A percentile compares a stretch with the other conserved stretches of the same genome.
Conservation (phyloP, 352 stramenopile species). For the Phytophthora hibernalis region DNA sequence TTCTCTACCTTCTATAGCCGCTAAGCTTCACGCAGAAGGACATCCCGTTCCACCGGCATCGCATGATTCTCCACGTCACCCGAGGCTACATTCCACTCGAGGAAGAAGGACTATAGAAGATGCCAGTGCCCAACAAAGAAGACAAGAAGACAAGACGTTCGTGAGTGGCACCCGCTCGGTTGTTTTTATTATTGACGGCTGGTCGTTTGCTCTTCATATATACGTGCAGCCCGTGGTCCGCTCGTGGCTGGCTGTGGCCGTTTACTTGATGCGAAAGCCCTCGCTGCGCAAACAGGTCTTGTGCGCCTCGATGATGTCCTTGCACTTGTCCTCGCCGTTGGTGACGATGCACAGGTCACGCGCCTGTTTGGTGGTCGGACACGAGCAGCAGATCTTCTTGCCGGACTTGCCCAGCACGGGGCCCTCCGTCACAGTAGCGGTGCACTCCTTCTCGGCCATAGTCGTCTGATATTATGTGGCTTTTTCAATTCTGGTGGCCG, state of each 20-base stretch:
- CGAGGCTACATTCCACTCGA: slow-evolving; percentile 68
- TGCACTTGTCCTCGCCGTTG: slow-evolving; percentile 93
- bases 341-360: slow-evolving; percentile 93
- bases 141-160: slow-evolving; percentile 15
- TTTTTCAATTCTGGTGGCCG: slow-evolving; percentile 30
- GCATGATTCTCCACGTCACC: slow-evolving; percentile 81
- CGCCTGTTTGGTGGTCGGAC: slow-evolving; percentile 96
- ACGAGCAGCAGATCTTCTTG: slow-evolving; percentile 99
- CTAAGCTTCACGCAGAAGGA: slow-evolving; percentile 81
- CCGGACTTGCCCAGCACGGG: slow-evolving; percentile 93
- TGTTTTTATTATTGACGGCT: slow-evolving; percentile 31
- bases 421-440: slow-evolving; percentile 26
- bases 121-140: not conserved
- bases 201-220: slow-evolving; percentile 35
- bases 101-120: slow-evolving; percentile 63
- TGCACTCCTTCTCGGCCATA: slow-evolving; percentile 63
- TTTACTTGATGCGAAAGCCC: slow-evolving; percentile 95
- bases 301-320: slow-evolving; percentile 97
- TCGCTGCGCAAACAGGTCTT: slow-evolving; percentile 97
- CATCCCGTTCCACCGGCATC: slow-evolving; percentile 86
- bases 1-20: slow-evolving; percentile 36
- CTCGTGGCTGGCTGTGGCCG: not conserved
- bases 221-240: slow-evolving; percentile 24
- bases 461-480: not conserved
- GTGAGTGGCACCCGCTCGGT: slow-evolving; percentile 3